These are phyloP conservation scores for Tylopilus sp. DNA, from an alignment of 768 basidiomycete species.

Conservation along the genomic window DNA sequence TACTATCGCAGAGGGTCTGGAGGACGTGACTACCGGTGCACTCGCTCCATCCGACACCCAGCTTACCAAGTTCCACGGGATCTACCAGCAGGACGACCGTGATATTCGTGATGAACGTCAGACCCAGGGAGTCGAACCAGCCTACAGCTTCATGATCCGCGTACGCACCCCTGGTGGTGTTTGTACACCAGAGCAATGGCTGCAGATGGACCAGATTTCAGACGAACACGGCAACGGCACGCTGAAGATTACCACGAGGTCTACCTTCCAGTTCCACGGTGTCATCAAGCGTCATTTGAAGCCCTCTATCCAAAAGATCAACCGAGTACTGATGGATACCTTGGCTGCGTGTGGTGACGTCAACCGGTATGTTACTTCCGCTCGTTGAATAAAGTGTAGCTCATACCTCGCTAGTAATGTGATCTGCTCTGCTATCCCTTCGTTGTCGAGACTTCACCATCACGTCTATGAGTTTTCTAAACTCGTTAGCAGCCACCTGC, in stretches of 20 bases:
- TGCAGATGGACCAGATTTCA: conserved; percentile 92
- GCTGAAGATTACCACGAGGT: conserved; percentile 95
- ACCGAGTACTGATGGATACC: conserved; percentile 86
- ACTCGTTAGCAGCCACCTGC: conserved; percentile 76
- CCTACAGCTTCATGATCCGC: conserved; percentile 98
- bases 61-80: conserved; percentile 97
- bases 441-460: conserved; percentile 80
- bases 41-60: conserved; percentile 88
- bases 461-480: conserved; percentile 85
- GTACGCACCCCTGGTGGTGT: conserved; percentile 96
- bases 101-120: conserved; percentile 97
- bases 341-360: conserved; percentile 99
- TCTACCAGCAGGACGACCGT: conserved; percentile 96
- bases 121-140: conserved; percentile 89
- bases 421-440: conserved; percentile 86
- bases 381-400: background rate
- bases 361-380: conserved; percentile 58
- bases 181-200: conserved; percentile 88
- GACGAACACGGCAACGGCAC: conserved; percentile 93
- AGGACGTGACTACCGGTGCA: conserved; percentile 84
- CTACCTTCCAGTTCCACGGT: conserved; percentile 99
- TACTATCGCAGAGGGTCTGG: conserved; percentile 89
- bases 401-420: conserved; percentile 61
- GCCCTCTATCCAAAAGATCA: conserved; percentile 94
- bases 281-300: conserved; percentile 97